These are phyloP conservation scores for Cucurbita maxima DNA, from an alignment of 306 rosid species.

Conservation along the genomic window DNA sequence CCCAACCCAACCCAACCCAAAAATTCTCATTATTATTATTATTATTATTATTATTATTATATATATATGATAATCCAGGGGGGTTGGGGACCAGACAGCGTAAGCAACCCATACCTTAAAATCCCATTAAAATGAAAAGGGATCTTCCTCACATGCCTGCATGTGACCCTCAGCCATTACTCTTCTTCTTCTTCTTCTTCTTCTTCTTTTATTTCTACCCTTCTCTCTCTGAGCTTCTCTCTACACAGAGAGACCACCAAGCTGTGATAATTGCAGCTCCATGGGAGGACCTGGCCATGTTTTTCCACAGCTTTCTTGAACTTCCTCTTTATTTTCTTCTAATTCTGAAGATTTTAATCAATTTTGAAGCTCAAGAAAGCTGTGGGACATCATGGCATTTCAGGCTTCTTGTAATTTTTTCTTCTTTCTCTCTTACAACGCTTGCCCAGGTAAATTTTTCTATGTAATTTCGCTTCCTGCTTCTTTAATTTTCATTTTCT, in stretches of 20 bases:
- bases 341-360: background rate
- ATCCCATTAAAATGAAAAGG: slow-evolving; percentile 42
- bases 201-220: too few relatives aligned
- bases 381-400: slow-evolving; percentile 54
- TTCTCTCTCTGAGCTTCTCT: background rate
- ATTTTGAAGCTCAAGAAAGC: slow-evolving; percentile 94
- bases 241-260: background rate
- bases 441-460: background rate
- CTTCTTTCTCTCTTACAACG: background rate
- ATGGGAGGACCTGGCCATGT: slow-evolving; percentile 48
- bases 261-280: background rate
- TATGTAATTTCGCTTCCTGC: background rate
- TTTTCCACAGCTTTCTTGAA: slow-evolving; percentile 99
- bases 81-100: slow-evolving; percentile 41
- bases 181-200: background rate
- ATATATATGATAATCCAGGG: too few relatives aligned
- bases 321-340: slow-evolving; percentile 16
- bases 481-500: background rate
- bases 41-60: too few relatives aligned
- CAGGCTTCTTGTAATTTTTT: background rate
- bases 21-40: too few relatives aligned
- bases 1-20: too few relatives aligned
- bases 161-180: slow-evolving; percentile 52
- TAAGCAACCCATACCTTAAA: slow-evolving; percentile 90
- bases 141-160: slow-evolving; percentile 70